A percentile compares a stretch with the other conserved stretches of the same genome.
Conservation (phyloP, 2,329 filamentous ascomycete species). For the Exophiala bonariae region DNA sequence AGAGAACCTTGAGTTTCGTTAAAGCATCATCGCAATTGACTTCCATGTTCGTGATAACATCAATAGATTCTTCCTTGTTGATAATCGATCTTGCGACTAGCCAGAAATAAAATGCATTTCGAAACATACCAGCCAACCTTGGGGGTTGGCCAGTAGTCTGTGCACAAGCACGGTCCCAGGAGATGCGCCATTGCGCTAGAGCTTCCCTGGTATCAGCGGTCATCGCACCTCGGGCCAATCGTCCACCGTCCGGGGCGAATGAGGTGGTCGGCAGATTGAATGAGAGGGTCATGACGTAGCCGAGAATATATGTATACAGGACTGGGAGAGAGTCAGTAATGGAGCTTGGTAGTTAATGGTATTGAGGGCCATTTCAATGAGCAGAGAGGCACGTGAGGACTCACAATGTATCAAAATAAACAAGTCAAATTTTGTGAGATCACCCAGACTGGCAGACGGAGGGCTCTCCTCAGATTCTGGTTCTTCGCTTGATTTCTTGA, state of each 20-base stretch:
- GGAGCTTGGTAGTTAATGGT: not conserved
- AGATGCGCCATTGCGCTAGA: conserved; percentile 38
- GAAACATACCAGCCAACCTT: conserved; percentile 43
- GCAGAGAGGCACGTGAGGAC: conserved; percentile 10
- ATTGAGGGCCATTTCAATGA: too few relatives aligned
- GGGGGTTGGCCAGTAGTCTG: conserved; percentile 37
- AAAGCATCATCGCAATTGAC: conserved; percentile 47
- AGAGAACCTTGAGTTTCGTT: conserved; percentile 40
- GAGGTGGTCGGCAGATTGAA: conserved; percentile 28
- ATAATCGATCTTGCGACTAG: conserved; percentile 43
- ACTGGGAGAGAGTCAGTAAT: conserved; percentile 28
- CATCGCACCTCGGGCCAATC: conserved; percentile 9
- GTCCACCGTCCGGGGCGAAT: conserved; percentile 16
- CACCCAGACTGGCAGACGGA: not conserved
- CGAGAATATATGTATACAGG: conserved; percentile 42
- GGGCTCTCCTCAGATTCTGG: conserved; percentile 1
- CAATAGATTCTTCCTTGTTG: conserved; percentile 43
- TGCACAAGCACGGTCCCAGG: conserved; percentile 37
- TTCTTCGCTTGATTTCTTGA: conserved; percentile 19
- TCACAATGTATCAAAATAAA: conserved; percentile 45
- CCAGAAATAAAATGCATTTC: conserved; percentile 45
- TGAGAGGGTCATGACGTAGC: conserved; percentile 38
- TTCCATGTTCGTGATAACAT: conserved; percentile 45
- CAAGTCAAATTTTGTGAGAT: conserved; percentile 40
- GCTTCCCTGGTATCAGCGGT: conserved; percentile 35